Conservation (phyloP, 371 early-diverging fungal genomes). For the Dipsacomyces acuminosporus region DNA sequence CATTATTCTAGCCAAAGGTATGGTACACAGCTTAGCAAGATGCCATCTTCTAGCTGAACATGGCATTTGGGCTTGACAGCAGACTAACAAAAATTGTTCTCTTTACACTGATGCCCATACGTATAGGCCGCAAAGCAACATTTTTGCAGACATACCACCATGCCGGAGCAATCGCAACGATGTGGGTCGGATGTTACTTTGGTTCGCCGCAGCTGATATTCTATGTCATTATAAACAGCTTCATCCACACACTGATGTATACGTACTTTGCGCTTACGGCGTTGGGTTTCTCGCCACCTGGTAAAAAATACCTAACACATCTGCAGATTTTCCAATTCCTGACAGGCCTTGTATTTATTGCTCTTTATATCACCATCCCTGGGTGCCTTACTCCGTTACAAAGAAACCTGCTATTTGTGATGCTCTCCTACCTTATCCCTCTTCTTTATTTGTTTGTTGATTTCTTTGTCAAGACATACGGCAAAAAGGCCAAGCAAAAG, state of each 20-base stretch:
- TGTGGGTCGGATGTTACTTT: slow-evolving; percentile 48
- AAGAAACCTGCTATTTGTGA: slow-evolving; percentile 38
- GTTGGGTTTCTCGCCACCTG: slow-evolving; percentile 71
- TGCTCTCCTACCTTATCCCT: slow-evolving; percentile 64
- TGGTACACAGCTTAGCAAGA: slow-evolving; percentile 15
- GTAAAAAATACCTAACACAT: slow-evolving; percentile 77
- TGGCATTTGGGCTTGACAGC: too few relatives aligned
- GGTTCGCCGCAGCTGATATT: slow-evolving; percentile 43
- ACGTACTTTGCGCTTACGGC: slow-evolving; percentile 76
- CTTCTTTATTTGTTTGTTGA: slow-evolving; percentile 75
- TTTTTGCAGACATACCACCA: slow-evolving; percentile 45
- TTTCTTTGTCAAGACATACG: slow-evolving; percentile 68
- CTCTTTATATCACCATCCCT: slow-evolving; percentile 50
- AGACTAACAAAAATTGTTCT: too few relatives aligned
- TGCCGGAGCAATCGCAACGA: slow-evolving; percentile 40
- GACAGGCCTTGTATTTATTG: slow-evolving; percentile 62
- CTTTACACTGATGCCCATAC: too few relatives aligned
- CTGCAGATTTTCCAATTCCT: slow-evolving; percentile 88
- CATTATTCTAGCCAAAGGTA: slow-evolving; percentile 76
- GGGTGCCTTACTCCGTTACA: slow-evolving; percentile 39
- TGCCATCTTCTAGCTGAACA: neutral
- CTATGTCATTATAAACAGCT: slow-evolving; percentile 75
- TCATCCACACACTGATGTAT: slow-evolving; percentile 91
- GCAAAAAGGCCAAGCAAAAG: slow-evolving; percentile 33
- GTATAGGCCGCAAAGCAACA: slow-evolving; percentile 45